Conservation (phyloP, 2,329 filamentous ascomycete genomes). For the Colletotrichum filicis region DNA sequence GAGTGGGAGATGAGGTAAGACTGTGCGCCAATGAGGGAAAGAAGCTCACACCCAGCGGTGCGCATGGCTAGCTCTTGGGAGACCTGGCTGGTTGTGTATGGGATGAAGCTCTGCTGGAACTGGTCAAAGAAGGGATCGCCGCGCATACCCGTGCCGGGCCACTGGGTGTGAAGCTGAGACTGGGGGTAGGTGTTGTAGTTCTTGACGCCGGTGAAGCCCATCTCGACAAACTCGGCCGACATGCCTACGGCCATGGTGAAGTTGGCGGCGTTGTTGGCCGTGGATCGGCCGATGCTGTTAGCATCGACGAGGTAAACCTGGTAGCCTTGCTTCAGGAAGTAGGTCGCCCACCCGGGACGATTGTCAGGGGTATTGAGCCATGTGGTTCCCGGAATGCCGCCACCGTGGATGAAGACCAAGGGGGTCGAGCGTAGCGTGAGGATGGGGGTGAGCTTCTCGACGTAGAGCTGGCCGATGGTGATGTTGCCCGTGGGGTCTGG, state of each 20-base stretch:
- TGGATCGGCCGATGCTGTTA: slow-evolving; percentile 46
- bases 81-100: slow-evolving; percentile 40
- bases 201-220: slow-evolving; percentile 41
- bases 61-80: slow-evolving; percentile 39
- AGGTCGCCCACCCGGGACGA: slow-evolving; percentile 53
- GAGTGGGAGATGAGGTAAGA: slow-evolving; percentile 45
- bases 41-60: slow-evolving; percentile 39
- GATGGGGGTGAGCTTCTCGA: slow-evolving; percentile 45
- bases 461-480: slow-evolving; percentile 43
- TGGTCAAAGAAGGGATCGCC: slow-evolving; percentile 59
- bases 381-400: slow-evolving; percentile 43
- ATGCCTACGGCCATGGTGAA: slow-evolving; percentile 40
- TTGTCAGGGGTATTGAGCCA: slow-evolving; percentile 54
- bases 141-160: slow-evolving; percentile 43
- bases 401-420: slow-evolving; percentile 46
- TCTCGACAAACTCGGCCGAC: slow-evolving; percentile 40
- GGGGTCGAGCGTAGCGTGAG: slow-evolving; percentile 39
- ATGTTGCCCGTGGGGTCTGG: slow-evolving; percentile 38
- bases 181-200: slow-evolving; percentile 44
- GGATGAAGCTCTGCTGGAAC: slow-evolving; percentile 57
- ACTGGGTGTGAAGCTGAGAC: slow-evolving; percentile 46
- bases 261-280: slow-evolving; percentile 41
- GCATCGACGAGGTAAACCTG: slow-evolving; percentile 54
- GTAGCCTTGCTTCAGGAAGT: slow-evolving; percentile 52
- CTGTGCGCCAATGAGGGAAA: slow-evolving; percentile 38